These are phyloP conservation scores for Brassica nigra DNA, from an alignment of 345 rosid genomes.

Conservation along the genomic window DNA sequence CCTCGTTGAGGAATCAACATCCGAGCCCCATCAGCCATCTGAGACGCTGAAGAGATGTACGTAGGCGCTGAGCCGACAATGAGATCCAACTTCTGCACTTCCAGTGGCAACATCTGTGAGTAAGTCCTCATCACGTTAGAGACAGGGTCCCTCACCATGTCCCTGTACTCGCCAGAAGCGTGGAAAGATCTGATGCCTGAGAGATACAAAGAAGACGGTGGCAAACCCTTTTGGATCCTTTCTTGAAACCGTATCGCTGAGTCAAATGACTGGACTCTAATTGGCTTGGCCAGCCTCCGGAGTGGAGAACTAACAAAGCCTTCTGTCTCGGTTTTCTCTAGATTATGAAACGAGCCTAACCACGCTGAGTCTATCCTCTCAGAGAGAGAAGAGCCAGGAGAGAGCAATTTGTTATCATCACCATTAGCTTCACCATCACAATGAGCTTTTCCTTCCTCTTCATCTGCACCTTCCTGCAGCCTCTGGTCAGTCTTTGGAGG, in stretches of 20 bases:
- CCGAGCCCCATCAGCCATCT: conserved; percentile 76
- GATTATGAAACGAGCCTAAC: conserved; percentile 70
- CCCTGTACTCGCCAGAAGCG: conserved; percentile 81
- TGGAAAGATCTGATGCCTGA: conserved; percentile 74
- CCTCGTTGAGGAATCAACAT: conserved; percentile 66
- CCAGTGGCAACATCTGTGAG: conserved; percentile 64
- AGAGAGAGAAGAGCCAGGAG: conserved; percentile 65
- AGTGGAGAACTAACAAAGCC: conserved; percentile 46
- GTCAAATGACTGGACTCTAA: conserved; percentile 83
- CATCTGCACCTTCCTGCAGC: conserved; percentile 34
- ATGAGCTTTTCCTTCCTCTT: conserved; percentile 41
- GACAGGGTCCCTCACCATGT: conserved; percentile 82
- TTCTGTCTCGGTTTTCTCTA: conserved; percentile 46
- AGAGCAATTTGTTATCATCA: conserved; percentile 36
- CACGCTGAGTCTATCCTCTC: conserved; percentile 98
- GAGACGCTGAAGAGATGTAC: conserved; percentile 61
- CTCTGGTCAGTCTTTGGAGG: conserved; percentile 32
- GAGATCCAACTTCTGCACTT: conserved; percentile 66
- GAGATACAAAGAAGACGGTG: conserved; percentile 64
- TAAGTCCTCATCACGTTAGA: conserved; percentile 58
- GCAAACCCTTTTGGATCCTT: conserved; percentile 56
- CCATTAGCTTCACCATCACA: conserved; percentile 47
- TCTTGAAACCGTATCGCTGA: conserved; percentile 75
- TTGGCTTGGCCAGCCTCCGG: conserved; percentile 56
- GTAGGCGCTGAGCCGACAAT: conserved; percentile 52